Base-by-base conservation (phyloP, 306 rosid species). In the Luffa acutangula region DNA sequence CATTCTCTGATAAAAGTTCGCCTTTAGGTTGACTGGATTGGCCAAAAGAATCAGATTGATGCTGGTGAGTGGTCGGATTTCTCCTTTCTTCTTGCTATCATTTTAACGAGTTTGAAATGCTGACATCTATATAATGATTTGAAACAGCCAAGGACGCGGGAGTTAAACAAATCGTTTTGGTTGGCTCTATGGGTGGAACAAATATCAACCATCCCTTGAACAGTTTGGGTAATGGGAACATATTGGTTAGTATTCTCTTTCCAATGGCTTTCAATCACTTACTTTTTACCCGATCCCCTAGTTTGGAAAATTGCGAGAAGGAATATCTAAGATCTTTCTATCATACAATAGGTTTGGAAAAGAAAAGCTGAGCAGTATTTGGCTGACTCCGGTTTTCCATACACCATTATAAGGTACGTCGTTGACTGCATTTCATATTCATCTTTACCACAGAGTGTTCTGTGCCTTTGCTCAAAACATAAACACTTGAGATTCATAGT, bases 101-200 rank as follows among this genome's bases (percentile, higher is more conserved):
- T 75, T 42, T 37, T 31, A 3, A 14, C 18, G 71, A 13, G 77
- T 72, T 57, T 79, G 20, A 25, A 56, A 58, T 79, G 36, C 72
- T 84, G 80, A 85, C 37, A 31, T 25, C 62, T 25, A 9, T 56
- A 74, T 63, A 56, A 20, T 78, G 48, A 34, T 41, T 77, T 21
- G 82, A 79, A 84, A 81, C 93, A 95, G 97, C 98, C 63, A 91
- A 89, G 89, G 95, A 90, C 82, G 96, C 90, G 1, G 98, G 98
- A 65, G 97, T 90, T 83, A 92, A 91, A 86, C 98, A 95, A 46
- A 91, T 95, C 76, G 97, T 95, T 91, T 84, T 95, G 85, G 91
- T 95, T 78, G 97, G 97, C 52, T 95, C 98, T 51, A 92, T 95
- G 98, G 97, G 97, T 49, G 98, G 98, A 78, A 93, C 93, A 45